Percentiles rank a stretch among this genome's conserved stretches.
Conservation (phyloP, 768 basidiomycete genomes). For the Mycena epipterygia region DNA sequence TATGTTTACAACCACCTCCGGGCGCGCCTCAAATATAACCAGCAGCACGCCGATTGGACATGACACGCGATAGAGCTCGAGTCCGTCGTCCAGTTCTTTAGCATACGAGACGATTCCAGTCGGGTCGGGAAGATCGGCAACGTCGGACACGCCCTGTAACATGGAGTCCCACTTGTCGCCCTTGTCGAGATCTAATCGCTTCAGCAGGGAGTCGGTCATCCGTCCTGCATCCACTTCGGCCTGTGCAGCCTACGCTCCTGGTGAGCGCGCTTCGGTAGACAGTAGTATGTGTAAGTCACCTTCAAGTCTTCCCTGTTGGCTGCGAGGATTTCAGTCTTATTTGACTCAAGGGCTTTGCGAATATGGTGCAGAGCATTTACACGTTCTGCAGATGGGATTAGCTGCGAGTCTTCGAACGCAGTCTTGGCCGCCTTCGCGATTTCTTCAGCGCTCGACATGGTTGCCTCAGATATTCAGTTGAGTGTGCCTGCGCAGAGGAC, state of each 20-base stretch:
- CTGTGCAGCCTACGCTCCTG: constrained; percentile 72
- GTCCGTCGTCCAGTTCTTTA: constrained; percentile 85
- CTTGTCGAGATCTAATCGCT: constrained; percentile 83
- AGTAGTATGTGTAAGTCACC: constrained; percentile 54
- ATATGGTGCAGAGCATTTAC: constrained; percentile 81
- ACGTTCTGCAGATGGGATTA: constrained; percentile 77
- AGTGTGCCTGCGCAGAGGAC: too few relatives aligned
- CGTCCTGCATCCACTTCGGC: constrained; percentile 84
- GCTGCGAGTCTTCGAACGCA: constrained; percentile 91
- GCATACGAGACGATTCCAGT: constrained; percentile 91
- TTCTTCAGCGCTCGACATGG: constrained; percentile 52
- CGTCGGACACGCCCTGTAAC: constrained; percentile 91
- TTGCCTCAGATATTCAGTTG: too few relatives aligned
- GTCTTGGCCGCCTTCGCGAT: constrained; percentile 86
- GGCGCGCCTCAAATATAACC: constrained; percentile 97
- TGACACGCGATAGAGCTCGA: constrained; percentile 93
- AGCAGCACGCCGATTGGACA: constrained; percentile 97
- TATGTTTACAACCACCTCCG: constrained; percentile 98
- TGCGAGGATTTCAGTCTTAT: constrained; percentile 76
- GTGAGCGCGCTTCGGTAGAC: neutral
- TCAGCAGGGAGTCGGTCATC: constrained; percentile 87
- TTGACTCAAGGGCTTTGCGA: constrained; percentile 70
- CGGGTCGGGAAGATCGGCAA: constrained; percentile 88
- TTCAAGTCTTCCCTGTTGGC: constrained; percentile 89
- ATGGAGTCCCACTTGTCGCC: constrained; percentile 95